Base-by-base conservation (phyloP, 306 rosid genomes). In the Hylodesmum podocarpum region DNA sequence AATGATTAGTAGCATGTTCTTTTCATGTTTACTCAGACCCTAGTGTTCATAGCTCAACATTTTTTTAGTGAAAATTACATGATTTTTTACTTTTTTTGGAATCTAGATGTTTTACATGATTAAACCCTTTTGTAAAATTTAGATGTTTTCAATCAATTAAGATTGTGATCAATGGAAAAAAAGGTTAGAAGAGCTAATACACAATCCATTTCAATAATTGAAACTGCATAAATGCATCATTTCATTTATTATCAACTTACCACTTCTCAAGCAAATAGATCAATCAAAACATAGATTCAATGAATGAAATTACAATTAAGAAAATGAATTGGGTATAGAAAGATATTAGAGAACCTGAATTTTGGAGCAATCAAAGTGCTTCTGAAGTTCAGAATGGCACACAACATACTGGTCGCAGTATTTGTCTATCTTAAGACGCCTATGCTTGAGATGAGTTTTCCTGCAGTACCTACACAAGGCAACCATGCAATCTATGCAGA, bases 321-420 rank as follows among this genome's bases (percentile, higher is more conserved):
- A 64, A 24, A 15, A 8, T 44, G 4, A 29, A 54, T 7, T 33
- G 16, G 24, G 14, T 72, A n/a, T 1, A 18, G 57, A 57, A 21
- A 9, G 43, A n/a, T n/a, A n/a, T n/a, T n/a, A 24, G 21, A 67
- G 4, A 21, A 94, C 98, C 97, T 94, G 98, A 87, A 94, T 90
- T 64, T 79, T 80, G 14, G 96, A 90, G 86, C 97, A 92, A 81
- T 94, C 95, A 44, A 87, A 89, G 64, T 72, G 66, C 70, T 94
- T 87, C 79, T 85, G 87, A n/a, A 92, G 64, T 13, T 92, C 95
- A 0, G 87, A 83, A 70, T 83, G 85, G 64, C 94, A 91, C 19
- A 90, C 83, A 1, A 94, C 98, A 72, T 92, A 87, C 19, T 85
- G 90, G 73, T 90, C 89, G 1, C 86, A 89, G 21, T 94, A 94